phyloP scores from a whole-genome alignment of 352 stramenopile species.

The Discostella stelligera region DNA sequence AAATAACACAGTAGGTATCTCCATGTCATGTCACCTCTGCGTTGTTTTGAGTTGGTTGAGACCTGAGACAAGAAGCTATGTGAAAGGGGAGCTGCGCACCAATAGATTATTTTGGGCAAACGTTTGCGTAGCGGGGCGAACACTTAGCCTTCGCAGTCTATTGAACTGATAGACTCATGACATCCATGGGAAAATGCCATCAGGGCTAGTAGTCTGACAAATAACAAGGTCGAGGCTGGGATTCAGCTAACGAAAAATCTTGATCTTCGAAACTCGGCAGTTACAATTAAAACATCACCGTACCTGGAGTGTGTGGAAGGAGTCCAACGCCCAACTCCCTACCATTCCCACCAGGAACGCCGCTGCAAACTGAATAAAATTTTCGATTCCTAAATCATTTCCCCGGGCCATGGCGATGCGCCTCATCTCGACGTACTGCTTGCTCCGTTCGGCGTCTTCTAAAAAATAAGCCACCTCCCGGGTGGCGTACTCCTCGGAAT shows the following conservation, averaged over 20 bases:
- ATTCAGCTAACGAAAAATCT: not conserved
- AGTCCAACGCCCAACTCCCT: conserved; percentile 23
- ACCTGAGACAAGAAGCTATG: not conserved
- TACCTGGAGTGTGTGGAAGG: conserved; percentile 26
- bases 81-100: not conserved
- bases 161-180: conserved; percentile 14
- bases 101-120: not conserved
- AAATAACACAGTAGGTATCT: not conserved
- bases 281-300: not conserved
- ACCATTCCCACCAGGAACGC: conserved; percentile 37
- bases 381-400: conserved; percentile 46
- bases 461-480: conserved; percentile 45
- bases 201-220: conserved; percentile 21
- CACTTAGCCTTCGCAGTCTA: not conserved
- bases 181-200: conserved; percentile 22
- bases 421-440: conserved; percentile 49
- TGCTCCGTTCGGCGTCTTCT: conserved; percentile 37
- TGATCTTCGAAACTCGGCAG: not conserved
- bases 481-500: conserved; percentile 38
- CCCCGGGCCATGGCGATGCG: conserved; percentile 35
- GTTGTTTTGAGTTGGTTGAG: not conserved
- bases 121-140: not conserved
- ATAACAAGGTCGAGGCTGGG: not conserved
- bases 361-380: conserved; percentile 29
- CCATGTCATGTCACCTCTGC: not conserved